Evolutionary conservation across 257 asterid genomes (phyloP).

Genomic region (Lavandula angustifolia): DNA sequence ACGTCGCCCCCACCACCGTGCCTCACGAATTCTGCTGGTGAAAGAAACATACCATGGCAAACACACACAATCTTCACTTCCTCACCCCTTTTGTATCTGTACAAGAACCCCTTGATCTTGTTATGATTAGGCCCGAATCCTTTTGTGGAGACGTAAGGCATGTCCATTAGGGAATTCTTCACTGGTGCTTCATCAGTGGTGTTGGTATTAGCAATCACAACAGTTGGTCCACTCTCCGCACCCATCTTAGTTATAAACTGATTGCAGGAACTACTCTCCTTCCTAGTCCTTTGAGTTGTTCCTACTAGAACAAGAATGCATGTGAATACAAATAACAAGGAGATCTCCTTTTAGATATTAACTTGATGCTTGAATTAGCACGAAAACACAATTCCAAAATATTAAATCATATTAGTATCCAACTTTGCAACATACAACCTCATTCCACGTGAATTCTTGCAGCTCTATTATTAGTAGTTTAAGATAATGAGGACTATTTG

Average conservation of each 20-base stretch:
- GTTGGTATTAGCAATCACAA: neutral
- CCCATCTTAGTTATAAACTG: neutral
- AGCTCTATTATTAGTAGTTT: too few species aligned
- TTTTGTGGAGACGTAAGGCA: constrained; percentile 62
- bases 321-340: neutral
- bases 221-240: neutral
- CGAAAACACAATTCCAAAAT: neutral
- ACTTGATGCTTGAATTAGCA: neutral
- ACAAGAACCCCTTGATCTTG: constrained; percentile 55
- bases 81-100: constrained; percentile 51
- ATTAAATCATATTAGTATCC: neutral
- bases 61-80: constrained; percentile 66
- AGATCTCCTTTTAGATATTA: neutral
- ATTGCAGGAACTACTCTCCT: neutral
- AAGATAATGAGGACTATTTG: too few species aligned
- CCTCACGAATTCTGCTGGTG: constrained; percentile 67
- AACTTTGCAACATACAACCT: too few species aligned
- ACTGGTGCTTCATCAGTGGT: constrained; percentile 19
- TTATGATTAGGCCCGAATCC: constrained; percentile 44
- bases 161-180: constrained; percentile 36
- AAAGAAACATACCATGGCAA: constrained; percentile 65
- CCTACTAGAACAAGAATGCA: constrained; percentile 17
- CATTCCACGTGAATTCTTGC: too few species aligned
- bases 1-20: constrained; percentile 72
- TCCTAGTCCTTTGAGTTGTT: neutral